Base-by-base conservation (phyloP, 257 asterid species). In the Handroanthus guayacan region DNA sequence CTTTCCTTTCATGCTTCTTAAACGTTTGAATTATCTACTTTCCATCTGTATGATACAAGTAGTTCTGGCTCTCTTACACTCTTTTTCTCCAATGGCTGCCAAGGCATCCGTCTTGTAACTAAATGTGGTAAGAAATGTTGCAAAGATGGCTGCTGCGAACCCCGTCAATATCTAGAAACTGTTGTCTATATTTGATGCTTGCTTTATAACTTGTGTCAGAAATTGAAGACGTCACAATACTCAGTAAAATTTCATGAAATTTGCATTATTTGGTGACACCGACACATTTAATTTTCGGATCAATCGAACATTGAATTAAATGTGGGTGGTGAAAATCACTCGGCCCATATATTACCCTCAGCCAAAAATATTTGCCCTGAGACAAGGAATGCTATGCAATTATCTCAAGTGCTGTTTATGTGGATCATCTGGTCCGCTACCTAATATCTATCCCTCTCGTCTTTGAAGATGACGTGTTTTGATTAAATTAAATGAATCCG, bases 31-130 rank as follows among this genome's bases (percentile, higher is more conserved):
- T 50, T 18, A 12, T 34, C 50, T 67, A 45, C 81, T 47, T 76
- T 62, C n/a, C 45, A 45, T 57, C 55, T 72, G 73, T 74, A 71
- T 67, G 74, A 11, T 75, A 72, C 54, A 73, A n/a, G 14, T 16
- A 2, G 3, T 14, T 58, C 18, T 9, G 58, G 39, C 13, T 25
- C 13, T 58, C 65, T 58, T 4, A 10, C 18, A 16, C 54, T 62
- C 69, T 69, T 16, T 64, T 69, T 44, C 38, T 51, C 70, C 74
- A 57, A 56, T 36, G 3, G 1, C 66, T 70, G 51, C 67, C 14
- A 13, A 51, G 68, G 38, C 50, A 51, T 50, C 60, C 51, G 36
- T 67, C 51, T 66, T 51, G 17, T 74, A 20, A 39, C 3, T 11
- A 54, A 16, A 37, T 36, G 39, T 1, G n/a, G 25, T 67, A 6